These are phyloP conservation scores for Pascua guehoae DNA, from an alignment of 1,284 basidiomycete species.

Conservation along the genomic window DNA sequence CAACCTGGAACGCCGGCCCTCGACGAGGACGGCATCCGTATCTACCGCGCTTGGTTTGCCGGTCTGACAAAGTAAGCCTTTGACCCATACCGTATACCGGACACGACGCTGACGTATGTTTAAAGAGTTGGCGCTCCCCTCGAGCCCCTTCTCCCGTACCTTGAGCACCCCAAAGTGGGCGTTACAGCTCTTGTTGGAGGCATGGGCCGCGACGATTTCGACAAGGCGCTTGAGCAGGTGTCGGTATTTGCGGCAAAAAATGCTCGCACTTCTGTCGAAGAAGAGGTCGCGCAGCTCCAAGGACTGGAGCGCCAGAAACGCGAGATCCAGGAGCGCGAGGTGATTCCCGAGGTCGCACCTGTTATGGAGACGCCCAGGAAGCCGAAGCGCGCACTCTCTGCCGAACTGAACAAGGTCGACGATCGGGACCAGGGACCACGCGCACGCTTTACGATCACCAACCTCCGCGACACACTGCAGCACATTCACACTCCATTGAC, in stretches of 20 bases:
- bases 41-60: conserved; percentile 45
- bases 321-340: conserved; percentile 24
- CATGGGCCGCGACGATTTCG: conserved; percentile 26
- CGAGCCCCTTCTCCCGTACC: conserved; percentile 32
- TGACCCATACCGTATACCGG: background rate
- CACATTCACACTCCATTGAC: conserved; percentile 61
- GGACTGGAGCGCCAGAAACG: conserved; percentile 23
- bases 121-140: conserved; percentile 30
- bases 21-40: conserved; percentile 34
- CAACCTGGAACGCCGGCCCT: conserved; percentile 11
- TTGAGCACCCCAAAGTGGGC: conserved; percentile 18
- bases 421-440: background rate
- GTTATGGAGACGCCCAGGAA: conserved; percentile 22
- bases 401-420: background rate
- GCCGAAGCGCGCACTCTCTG: conserved; percentile 10
- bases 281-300: conserved; percentile 23
- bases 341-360: conserved; percentile 36
- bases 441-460: conserved; percentile 58
- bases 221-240: conserved; percentile 30
- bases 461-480: conserved; percentile 61
- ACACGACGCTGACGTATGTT: conserved; percentile 1
- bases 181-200: conserved; percentile 21
- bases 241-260: conserved; percentile 20
- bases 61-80: conserved; percentile 35
- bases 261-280: conserved; percentile 17